Percentiles rank a stretch among this genome's conserved stretches.
phyloP scores from a whole-genome alignment of 2,329 filamentous ascomycete genomes.

The Myriosclerotinia scirpicola region DNA sequence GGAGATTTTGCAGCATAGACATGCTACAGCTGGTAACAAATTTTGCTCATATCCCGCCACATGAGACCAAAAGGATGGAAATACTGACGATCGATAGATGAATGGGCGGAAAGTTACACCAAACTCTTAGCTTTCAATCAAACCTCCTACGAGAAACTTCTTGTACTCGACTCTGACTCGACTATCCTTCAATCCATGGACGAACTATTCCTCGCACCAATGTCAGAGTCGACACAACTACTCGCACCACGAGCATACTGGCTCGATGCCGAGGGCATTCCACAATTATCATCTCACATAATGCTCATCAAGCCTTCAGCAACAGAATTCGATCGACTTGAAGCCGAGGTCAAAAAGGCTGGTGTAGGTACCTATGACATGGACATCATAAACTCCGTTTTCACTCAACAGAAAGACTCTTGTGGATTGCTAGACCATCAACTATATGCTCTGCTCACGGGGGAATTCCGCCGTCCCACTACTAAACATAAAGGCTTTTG shows the following conservation, averaged over 20 bases:
- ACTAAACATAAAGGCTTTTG: slow-evolving; percentile 52
- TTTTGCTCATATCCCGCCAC: not conserved
- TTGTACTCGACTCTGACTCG: slow-evolving; percentile 33
- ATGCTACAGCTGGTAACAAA: slow-evolving; percentile 43
- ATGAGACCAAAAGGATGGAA: not conserved
- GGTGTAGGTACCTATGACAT: slow-evolving; percentile 51
- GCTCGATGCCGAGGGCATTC: slow-evolving; percentile 47
- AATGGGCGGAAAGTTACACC: slow-evolving; percentile 51
- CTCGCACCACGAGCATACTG: slow-evolving; percentile 62
- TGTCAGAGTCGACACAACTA: slow-evolving; percentile 46
- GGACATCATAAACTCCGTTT: slow-evolving; percentile 50
- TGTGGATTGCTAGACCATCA: slow-evolving; percentile 55
- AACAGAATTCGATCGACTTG: slow-evolving; percentile 47
- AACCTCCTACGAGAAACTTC: slow-evolving; percentile 51
- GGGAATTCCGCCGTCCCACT: slow-evolving; percentile 52
- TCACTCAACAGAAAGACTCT: slow-evolving; percentile 41
- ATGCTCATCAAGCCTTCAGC: slow-evolving; percentile 58
- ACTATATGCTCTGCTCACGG: slow-evolving; percentile 54
- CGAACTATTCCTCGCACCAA: slow-evolving; percentile 59
- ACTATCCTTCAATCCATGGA: slow-evolving; percentile 50
- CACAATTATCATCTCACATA: slow-evolving; percentile 53
- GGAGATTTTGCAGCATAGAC: slow-evolving; percentile 43
- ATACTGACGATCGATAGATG: slow-evolving; percentile 15
- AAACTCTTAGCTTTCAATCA: slow-evolving; percentile 71
- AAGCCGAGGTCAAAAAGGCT: slow-evolving; percentile 33